Evolutionary conservation across 1,284 basidiomycete genomes (phyloP).

Genomic region (Apiotrichum brassicae): DNA sequence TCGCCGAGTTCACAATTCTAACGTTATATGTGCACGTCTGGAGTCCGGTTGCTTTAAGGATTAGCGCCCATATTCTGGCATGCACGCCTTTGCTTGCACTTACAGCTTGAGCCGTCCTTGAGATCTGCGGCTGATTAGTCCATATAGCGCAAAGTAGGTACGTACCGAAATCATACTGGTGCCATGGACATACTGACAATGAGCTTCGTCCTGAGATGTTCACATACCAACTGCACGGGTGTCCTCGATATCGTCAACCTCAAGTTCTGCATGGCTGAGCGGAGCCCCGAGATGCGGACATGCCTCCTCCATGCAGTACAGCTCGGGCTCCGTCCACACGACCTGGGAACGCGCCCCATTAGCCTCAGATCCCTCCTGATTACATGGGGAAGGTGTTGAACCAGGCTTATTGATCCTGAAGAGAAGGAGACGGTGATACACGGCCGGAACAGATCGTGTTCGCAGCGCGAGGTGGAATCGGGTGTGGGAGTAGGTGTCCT

Average conservation of each 20-base stretch:
- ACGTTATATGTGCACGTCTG: slow-evolving; percentile 71
- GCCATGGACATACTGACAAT: slow-evolving; percentile 71
- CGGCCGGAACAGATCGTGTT: slow-evolving; percentile 52
- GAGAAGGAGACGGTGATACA: slow-evolving; percentile 65
- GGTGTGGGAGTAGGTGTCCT: slow-evolving; percentile 56
- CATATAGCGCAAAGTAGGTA: too few species aligned
- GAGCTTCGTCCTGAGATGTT: not conserved
- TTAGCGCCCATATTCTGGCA: too few species aligned
- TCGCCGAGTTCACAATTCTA: slow-evolving; percentile 50
- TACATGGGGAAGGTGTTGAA: not conserved
- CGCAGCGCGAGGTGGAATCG: slow-evolving; percentile 63
- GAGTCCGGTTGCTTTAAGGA: slow-evolving; percentile 59
- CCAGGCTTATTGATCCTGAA: slow-evolving; percentile 54
- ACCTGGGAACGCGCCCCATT: too few species aligned
- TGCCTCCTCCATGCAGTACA: slow-evolving; percentile 77
- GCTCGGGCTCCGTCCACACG: slow-evolving; percentile 52
- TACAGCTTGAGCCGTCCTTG: slow-evolving; percentile 50
- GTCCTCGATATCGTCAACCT: slow-evolving; percentile 35
- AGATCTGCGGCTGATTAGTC: slow-evolving; percentile 37
- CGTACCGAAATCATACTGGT: slow-evolving; percentile 54
- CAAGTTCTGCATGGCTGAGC: slow-evolving; percentile 56
- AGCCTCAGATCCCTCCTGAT: too few species aligned
- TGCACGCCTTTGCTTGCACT: too few species aligned
- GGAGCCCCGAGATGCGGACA: slow-evolving; percentile 82
- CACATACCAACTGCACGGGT: slow-evolving; percentile 30